These are phyloP conservation scores for Exophiala aquamarina DNA, from an alignment of 2,329 filamentous ascomycete species.

Conservation along the genomic window DNA sequence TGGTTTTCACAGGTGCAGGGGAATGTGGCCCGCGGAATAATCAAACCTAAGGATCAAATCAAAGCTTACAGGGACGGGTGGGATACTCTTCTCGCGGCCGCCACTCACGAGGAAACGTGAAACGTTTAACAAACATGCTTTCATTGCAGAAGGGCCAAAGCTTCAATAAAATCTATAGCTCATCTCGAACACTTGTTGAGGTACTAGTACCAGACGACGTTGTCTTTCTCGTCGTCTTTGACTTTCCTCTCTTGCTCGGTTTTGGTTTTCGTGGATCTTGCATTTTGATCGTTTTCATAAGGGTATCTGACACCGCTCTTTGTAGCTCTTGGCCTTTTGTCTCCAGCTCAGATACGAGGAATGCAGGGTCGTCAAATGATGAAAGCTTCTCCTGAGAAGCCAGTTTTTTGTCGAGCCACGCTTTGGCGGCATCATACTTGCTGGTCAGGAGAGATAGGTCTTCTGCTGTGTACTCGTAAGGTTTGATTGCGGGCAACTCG, in stretches of 20 bases:
- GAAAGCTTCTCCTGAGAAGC: slow-evolving; percentile 69
- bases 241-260: slow-evolving; percentile 32
- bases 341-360: slow-evolving; percentile 71
- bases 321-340: slow-evolving; percentile 69
- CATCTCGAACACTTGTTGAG: background rate
- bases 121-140: too few species aligned
- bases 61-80: too few species aligned
- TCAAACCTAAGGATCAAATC: too few species aligned
- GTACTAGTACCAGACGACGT: background rate
- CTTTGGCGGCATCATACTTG: slow-evolving; percentile 60
- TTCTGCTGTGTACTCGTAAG: slow-evolving; percentile 66
- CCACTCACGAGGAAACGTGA: too few species aligned
- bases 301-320: slow-evolving; percentile 67
- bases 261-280: slow-evolving; percentile 35
- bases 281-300: slow-evolving; percentile 67
- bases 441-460: slow-evolving; percentile 69
- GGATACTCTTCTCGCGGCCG: too few species aligned
- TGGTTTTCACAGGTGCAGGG: too few species aligned
- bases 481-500: slow-evolving; percentile 36
- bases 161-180: too few species aligned
- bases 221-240: slow-evolving; percentile 31
- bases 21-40: too few species aligned
- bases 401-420: slow-evolving; percentile 75
- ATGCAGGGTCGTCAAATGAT: slow-evolving; percentile 69
- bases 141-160: too few species aligned